These are phyloP conservation scores for Penicillium salamii DNA, from an alignment of 495 filamentous ascomycete species.

Conservation along the genomic window DNA sequence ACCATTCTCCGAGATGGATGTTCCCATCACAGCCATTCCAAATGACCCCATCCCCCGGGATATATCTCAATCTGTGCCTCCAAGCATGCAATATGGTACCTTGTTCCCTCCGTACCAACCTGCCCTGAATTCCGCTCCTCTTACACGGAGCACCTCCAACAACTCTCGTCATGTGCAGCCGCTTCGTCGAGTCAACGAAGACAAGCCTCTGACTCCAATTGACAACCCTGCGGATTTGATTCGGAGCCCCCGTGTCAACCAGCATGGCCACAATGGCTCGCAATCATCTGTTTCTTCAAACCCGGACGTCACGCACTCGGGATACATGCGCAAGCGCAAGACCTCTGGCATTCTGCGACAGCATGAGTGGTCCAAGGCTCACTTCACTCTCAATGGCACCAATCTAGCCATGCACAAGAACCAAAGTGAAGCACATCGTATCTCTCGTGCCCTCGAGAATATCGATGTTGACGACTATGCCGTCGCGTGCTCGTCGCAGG, in stretches of 20 bases:
- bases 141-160: slow-evolving; percentile 1
- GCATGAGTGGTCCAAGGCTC: slow-evolving; percentile 88
- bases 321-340: slow-evolving; percentile 94
- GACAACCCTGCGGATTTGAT: slow-evolving; percentile 31
- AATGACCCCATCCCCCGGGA: slow-evolving; percentile 68
- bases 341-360: slow-evolving; percentile 73
- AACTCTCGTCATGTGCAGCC: not conserved
- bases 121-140: not conserved
- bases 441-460: slow-evolving; percentile 62
- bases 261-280: slow-evolving; percentile 19
- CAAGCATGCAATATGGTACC: slow-evolving; percentile 68
- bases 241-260: slow-evolving; percentile 23
- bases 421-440: slow-evolving; percentile 46
- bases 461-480: slow-evolving; percentile 96
- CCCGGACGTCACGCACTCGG: slow-evolving; percentile 58
- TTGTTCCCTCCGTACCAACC: not conserved
- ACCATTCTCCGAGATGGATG: slow-evolving; percentile 85
- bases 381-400: slow-evolving; percentile 83
- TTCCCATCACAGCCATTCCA: slow-evolving; percentile 74
- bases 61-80: slow-evolving; percentile 83
- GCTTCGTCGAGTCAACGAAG: slow-evolving; percentile 20
- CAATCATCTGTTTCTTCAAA: slow-evolving; percentile 11
- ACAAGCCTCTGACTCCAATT: slow-evolving; percentile 19
- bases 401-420: slow-evolving; percentile 71
- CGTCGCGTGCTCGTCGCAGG: slow-evolving; percentile 79